Evolutionary conservation across 2,329 filamentous ascomycete species (phyloP).

Genomic region (Penicillium sp.): DNA sequence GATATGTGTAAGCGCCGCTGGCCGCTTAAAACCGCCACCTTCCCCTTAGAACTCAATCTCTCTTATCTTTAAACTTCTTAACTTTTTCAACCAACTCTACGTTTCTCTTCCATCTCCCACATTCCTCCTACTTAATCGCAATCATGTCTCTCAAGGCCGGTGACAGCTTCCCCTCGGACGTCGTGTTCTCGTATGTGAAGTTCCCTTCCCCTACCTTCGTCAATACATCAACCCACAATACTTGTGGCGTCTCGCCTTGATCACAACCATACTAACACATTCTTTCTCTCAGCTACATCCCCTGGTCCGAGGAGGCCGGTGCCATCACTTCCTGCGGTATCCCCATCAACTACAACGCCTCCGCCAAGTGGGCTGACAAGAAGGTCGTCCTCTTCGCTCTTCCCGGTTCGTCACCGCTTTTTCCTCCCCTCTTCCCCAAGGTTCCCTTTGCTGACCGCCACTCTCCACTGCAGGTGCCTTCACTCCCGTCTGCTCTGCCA

Average conservation of each 20-base stretch:
- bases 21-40: conserved; percentile 17
- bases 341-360: conserved; percentile 74
- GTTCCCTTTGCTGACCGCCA: conserved; percentile 18
- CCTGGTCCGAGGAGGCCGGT: conserved; percentile 66
- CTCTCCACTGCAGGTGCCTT: conserved; percentile 61
- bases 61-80: conserved; percentile 6
- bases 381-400: conserved; percentile 69
- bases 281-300: conserved; percentile 62
- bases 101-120: conserved; percentile 6
- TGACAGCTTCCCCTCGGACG: conserved; percentile 76
- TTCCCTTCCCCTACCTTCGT: neutral
- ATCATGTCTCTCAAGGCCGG: conserved; percentile 71
- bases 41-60: conserved; percentile 7
- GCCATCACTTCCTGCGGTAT: conserved; percentile 74
- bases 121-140: conserved; percentile 10
- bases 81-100: neutral
- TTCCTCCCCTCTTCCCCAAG: conserved; percentile 1
- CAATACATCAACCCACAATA: conserved; percentile 3
- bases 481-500: conserved; percentile 80
- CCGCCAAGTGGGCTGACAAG: conserved; percentile 70
- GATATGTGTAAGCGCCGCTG: conserved; percentile 25
- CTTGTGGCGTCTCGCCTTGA: neutral
- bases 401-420: conserved; percentile 50
- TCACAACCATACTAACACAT: conserved; percentile 11
- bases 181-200: conserved; percentile 67